Evolutionary conservation across 257 asterid species (phyloP).

Genomic region (Jacaranda copaia): DNA sequence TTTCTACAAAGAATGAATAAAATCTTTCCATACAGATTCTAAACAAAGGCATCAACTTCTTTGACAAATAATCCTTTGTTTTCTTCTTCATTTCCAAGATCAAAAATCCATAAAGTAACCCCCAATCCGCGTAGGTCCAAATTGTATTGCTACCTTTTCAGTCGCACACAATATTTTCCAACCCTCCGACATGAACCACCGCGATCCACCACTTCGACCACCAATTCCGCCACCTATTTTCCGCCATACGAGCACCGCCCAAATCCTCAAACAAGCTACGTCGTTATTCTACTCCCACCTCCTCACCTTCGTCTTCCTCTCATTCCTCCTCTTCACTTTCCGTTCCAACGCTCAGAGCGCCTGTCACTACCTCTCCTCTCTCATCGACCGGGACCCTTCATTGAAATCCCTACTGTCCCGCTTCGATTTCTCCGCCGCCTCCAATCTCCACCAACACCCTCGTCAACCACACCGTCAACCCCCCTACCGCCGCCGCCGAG

Average conservation of each 20-base stretch:
- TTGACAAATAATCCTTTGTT: not conserved
- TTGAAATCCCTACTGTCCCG: constrained; percentile 79
- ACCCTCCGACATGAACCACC: constrained; percentile 54
- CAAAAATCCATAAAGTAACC: constrained; percentile 26
- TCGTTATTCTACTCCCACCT: constrained; percentile 56
- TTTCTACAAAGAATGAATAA: not conserved
- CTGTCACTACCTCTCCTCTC: constrained; percentile 75
- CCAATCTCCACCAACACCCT: constrained; percentile 49
- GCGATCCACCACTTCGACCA: constrained; percentile 47
- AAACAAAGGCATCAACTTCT: constrained; percentile 3
- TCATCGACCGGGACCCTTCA: constrained; percentile 76
- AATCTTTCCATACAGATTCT: not conserved
- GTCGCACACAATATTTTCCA: not conserved
- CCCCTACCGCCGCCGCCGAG: constrained; percentile 71
- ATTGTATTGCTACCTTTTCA: not conserved
- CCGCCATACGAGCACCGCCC: constrained; percentile 53
- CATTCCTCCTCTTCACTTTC: constrained; percentile 67
- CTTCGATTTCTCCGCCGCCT: constrained; percentile 65
- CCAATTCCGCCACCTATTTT: constrained; percentile 48
- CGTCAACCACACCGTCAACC: constrained; percentile 36
- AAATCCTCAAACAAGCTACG: constrained; percentile 68
- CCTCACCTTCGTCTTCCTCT: constrained; percentile 65
- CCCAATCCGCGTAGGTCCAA: constrained; percentile 32
- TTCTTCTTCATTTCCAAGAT: constrained; percentile 33
- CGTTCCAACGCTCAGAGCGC: constrained; percentile 75